Evolutionary conservation across 75 land plant species (phyloP), one percentile per base, ranked within the genome.

Genomic region (Pseudotsuga menziesii): DNA sequence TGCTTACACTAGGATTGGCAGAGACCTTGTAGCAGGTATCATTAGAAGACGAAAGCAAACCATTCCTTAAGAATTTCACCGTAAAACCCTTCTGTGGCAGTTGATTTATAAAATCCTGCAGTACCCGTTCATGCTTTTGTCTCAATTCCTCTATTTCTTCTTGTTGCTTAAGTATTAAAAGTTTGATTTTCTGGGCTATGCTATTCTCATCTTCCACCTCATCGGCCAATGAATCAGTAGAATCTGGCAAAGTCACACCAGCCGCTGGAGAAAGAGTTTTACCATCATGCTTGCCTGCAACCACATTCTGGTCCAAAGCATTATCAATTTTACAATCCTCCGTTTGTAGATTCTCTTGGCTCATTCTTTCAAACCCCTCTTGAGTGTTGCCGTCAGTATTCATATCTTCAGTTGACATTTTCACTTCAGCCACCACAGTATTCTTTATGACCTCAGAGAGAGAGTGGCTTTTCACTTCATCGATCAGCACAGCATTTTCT

Each of bases 81-180:
- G 56, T 35, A 62, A 77, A 56, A 76, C 77, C 67, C 76, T 57
- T 79, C 7, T 58, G 78, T 54, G 86, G 79, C 29, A 86, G 58
- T 44, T 83, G 80, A 60, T 84, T 85, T 62, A 86, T 23, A 56
- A 89, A 55, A 20, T 82, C 89, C 71, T 29, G 76, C 52, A 89
- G 56, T 32, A 87, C 83, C 56, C 58, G 61, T 62, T 86, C 77
- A 72, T 94, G 94, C 74, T 84, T 86, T 79, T 56, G 73, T 73
- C 78, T 89, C 35, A 94, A 76, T 62, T 85, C 90, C 75, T 79
- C 78, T 62, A 91, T 44, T 82, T 94, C 94, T 74, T 80, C 76
- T 73, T 83, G 81, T 70, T 91, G 97, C 74, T 84, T 81, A 36
- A 61, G 48, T 55, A 88, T 76, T 66, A 92, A 12, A 57, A 57